phyloP scores from a whole-genome alignment of 2,329 filamentous ascomycete species.

The Chrysoporthe deuterocubensis region DNA sequence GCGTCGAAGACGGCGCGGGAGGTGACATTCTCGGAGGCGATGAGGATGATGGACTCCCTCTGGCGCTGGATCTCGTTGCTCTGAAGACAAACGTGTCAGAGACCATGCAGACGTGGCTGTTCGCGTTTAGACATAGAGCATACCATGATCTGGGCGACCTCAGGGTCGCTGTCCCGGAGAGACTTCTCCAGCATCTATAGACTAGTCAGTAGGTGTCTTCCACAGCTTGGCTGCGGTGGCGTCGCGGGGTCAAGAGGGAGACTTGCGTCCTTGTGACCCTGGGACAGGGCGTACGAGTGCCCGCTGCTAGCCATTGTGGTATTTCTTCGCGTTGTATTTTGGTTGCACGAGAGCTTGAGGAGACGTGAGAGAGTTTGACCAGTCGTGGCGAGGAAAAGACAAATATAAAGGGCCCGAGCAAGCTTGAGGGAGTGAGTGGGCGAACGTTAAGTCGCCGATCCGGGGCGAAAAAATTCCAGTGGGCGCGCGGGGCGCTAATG shows the following conservation, averaged over 20 bases:
- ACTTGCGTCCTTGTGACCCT: slow-evolving; percentile 42
- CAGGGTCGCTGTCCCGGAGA: slow-evolving; percentile 86
- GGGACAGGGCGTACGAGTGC: slow-evolving; percentile 40
- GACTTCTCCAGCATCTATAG: slow-evolving; percentile 91
- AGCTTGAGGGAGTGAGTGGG: slow-evolving; percentile 8
- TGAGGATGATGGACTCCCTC: slow-evolving; percentile 97
- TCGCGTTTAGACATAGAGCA: slow-evolving; percentile 36
- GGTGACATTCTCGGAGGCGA: slow-evolving; percentile 99
- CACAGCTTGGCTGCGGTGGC: neutral
- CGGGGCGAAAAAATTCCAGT: slow-evolving; percentile 27
- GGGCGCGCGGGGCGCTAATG: slow-evolving; percentile 13
- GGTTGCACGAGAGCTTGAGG: neutral
- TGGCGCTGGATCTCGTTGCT: slow-evolving; percentile 95
- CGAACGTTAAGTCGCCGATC: slow-evolving; percentile 10
- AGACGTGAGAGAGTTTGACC: neutral
- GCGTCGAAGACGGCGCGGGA: slow-evolving; percentile 98
- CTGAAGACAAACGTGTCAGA: slow-evolving; percentile 47
- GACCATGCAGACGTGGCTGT: neutral
- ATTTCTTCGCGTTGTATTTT: neutral
- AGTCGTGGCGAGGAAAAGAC: neutral
- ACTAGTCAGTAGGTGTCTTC: slow-evolving; percentile 34
- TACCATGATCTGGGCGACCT: slow-evolving; percentile 98
- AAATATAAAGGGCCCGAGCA: slow-evolving; percentile 3
- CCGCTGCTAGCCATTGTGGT: slow-evolving; percentile 38
- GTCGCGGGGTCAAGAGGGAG: slow-evolving; percentile 12